A percentile compares a stretch with the other conserved stretches of the same genome.
Evolutionary conservation across 208 protist species (phyloP).

Genomic region (Tritrichomonas foetus): DNA sequence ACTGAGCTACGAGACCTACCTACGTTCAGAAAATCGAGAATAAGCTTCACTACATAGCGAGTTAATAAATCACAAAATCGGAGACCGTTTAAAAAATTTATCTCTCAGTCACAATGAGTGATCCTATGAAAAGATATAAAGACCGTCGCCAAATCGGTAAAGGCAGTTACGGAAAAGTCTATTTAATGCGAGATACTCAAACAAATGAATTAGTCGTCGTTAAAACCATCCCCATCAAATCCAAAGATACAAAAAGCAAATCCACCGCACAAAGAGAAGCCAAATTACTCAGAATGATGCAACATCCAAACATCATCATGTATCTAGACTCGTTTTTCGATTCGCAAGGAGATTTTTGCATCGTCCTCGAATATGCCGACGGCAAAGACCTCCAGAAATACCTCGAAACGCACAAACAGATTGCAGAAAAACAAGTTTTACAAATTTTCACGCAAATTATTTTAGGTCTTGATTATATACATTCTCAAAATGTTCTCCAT

Average conservation of each 20-base stretch:
- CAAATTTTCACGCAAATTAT: constrained; percentile 49
- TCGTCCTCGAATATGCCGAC: constrained; percentile 49
- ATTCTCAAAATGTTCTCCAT: constrained; percentile 50
- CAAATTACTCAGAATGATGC: background rate
- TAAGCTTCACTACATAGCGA: too few species aligned
- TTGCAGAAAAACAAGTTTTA: constrained; percentile 37
- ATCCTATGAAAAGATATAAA: constrained; percentile 33
- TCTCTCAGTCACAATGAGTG: background rate
- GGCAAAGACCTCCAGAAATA: constrained; percentile 48
- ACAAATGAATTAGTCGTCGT: constrained; percentile 36
- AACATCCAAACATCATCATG: constrained; percentile 40
- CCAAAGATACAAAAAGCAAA: background rate
- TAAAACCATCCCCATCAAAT: constrained; percentile 31
- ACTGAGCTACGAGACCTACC: background rate
- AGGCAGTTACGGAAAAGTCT: constrained; percentile 41
- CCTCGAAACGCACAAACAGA: background rate
- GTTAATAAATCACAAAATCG: too few species aligned
- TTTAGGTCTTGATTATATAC: constrained; percentile 46
- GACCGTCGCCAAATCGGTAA: constrained; percentile 30
- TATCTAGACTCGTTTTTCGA: constrained; percentile 42
- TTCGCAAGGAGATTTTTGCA: constrained; percentile 26
- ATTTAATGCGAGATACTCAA: background rate
- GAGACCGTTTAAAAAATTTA: too few species aligned
- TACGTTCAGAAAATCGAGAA: too few species aligned
- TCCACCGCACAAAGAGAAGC: constrained; percentile 27